Conservation (phyloP, 164 flowering plant genomes). For the Vitis rupestris region DNA sequence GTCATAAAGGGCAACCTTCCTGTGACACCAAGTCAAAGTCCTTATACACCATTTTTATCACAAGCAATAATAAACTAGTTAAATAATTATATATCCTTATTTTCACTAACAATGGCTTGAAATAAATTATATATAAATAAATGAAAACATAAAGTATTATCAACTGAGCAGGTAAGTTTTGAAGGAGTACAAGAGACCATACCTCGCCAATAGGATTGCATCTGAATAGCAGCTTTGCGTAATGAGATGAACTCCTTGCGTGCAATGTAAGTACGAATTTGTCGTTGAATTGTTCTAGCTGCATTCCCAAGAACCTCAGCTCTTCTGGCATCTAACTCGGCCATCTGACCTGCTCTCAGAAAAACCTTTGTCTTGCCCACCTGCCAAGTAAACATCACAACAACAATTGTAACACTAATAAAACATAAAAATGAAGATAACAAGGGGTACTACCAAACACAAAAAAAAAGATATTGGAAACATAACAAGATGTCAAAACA, state of each 20-base stretch:
- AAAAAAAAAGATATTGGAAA: not conserved
- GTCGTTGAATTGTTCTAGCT: constrained; percentile 70
- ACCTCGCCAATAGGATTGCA: constrained; percentile 81
- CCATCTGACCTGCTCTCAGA: constrained; percentile 90
- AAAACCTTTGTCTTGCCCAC: constrained; percentile 79
- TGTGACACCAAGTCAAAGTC: too few species aligned
- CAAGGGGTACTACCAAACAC: not conserved
- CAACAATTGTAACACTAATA: not conserved
- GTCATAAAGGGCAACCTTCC: too few species aligned
- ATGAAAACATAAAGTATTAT: not conserved
- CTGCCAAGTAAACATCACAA: constrained; percentile 31
- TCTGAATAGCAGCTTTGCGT: constrained; percentile 62
- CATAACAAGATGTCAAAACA: too few species aligned
- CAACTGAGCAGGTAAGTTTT: not conserved
- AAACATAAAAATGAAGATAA: not conserved
- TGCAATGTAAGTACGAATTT: constrained; percentile 68
- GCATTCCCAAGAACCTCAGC: constrained; percentile 76
- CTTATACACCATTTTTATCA: too few species aligned
- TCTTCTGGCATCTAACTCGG: constrained; percentile 80
- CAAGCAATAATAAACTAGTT: too few species aligned
- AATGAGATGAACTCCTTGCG: constrained; percentile 60
- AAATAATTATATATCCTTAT: too few species aligned
- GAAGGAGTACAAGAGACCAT: constrained; percentile 3
- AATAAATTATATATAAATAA: not conserved
- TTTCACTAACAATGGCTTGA: too few species aligned